phyloP scores from a whole-genome alignment of 768 basidiomycete genomes.

The Rickenella mellea region DNA sequence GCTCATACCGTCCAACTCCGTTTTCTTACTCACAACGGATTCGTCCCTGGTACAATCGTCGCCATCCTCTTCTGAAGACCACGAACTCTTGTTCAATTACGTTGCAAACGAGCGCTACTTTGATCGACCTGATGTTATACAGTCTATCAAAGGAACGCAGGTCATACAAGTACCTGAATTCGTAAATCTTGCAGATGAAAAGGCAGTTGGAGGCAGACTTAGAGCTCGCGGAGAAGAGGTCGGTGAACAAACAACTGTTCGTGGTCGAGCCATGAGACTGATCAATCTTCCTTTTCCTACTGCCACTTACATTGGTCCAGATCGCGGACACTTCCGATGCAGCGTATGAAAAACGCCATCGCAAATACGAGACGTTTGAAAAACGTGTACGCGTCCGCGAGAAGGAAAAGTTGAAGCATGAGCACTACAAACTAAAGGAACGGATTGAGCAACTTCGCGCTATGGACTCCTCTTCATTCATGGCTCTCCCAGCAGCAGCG shows the following conservation, averaged over 20 bases:
- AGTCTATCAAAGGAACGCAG: slow-evolving; percentile 57
- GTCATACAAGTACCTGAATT: slow-evolving; percentile 76
- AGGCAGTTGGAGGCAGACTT: slow-evolving; percentile 57
- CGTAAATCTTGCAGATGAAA: slow-evolving; percentile 33
- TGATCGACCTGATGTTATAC: slow-evolving; percentile 66
- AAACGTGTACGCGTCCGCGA: slow-evolving; percentile 78
- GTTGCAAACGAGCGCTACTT: slow-evolving; percentile 66
- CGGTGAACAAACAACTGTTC: slow-evolving; percentile 23
- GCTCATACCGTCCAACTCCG: slow-evolving; percentile 55
- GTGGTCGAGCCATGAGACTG: neutral
- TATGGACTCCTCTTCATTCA: slow-evolving; percentile 67
- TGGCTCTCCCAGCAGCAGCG: slow-evolving; percentile 45
- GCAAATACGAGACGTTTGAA: slow-evolving; percentile 81
- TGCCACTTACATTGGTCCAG: slow-evolving; percentile 24
- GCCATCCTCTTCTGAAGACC: slow-evolving; percentile 23
- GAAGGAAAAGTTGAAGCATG: slow-evolving; percentile 86
- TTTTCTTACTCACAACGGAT: slow-evolving; percentile 70
- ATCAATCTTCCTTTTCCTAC: neutral
- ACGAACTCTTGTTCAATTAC: slow-evolving; percentile 39
- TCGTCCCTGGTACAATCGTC: slow-evolving; percentile 37
- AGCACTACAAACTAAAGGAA: slow-evolving; percentile 86
- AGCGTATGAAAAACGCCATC: slow-evolving; percentile 73
- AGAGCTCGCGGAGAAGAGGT: slow-evolving; percentile 70
- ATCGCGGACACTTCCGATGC: slow-evolving; percentile 68
- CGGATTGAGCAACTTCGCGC: slow-evolving; percentile 74